A percentile compares a stretch with the other conserved stretches of the same genome.
These are phyloP conservation scores for Mycena pura DNA, from an alignment of 768 basidiomycete genomes.

Conservation along the genomic window DNA sequence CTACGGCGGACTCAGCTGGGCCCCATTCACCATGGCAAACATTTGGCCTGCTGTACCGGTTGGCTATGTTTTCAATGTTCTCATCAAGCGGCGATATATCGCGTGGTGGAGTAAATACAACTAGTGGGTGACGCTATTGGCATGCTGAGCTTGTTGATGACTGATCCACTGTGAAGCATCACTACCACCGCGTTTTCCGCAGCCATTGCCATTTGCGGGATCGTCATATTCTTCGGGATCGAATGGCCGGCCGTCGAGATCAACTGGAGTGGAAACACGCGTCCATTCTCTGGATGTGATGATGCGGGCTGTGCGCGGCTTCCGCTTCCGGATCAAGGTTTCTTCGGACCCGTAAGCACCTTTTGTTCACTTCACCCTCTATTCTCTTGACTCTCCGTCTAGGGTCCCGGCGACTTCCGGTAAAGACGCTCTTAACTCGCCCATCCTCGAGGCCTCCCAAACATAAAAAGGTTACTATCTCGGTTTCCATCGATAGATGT, in stretches of 20 bases:
- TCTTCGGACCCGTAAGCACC: conserved; percentile 30
- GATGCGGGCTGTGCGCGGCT: conserved; percentile 23
- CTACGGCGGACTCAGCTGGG: conserved; percentile 32
- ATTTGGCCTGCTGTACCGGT: conserved; percentile 31
- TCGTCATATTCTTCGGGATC: conserved; percentile 45
- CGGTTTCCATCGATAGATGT: no score
- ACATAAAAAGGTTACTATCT: no score
- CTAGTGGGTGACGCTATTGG: conserved; percentile 24
- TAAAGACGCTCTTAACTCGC: no score
- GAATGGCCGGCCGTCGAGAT: conserved; percentile 32
- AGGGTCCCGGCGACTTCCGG: conserved; percentile 7
- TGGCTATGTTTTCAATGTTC: conserved; percentile 32
- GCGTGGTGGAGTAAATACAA: conserved; percentile 40
- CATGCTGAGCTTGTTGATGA: not conserved
- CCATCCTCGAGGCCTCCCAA: no score
- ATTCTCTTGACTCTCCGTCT: not conserved
- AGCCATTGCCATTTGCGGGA: conserved; percentile 41
- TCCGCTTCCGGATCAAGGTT: conserved; percentile 23
- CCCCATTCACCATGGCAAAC: conserved; percentile 30
- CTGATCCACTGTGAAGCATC: conserved; percentile 21
- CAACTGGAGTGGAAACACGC: conserved; percentile 40
- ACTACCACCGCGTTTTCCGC: conserved; percentile 39
- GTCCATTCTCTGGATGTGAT: conserved; percentile 28
- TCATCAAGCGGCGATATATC: conserved; percentile 30
- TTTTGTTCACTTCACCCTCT: not conserved